phyloP scores from a whole-genome alignment of 2,329 filamentous ascomycete species.

The Xylariaceae sp. region DNA sequence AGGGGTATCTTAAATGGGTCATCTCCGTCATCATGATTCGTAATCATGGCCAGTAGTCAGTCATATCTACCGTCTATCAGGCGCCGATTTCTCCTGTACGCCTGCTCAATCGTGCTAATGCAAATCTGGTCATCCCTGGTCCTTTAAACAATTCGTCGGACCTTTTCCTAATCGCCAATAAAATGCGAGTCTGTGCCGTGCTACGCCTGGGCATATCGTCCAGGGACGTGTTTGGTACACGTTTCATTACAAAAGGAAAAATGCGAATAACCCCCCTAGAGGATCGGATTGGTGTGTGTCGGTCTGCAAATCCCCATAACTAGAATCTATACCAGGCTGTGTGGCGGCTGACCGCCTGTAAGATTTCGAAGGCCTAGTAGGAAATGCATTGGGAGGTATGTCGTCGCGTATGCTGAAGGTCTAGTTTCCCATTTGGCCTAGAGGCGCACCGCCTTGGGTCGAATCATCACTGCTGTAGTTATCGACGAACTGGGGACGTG shows the following conservation, averaged over 20 bases:
- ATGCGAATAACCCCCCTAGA: conserved; percentile 1
- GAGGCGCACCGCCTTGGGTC: conserved; percentile 12
- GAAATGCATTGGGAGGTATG: neutral
- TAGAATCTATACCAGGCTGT: neutral
- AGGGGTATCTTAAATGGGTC: conserved; percentile 23
- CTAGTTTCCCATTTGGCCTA: neutral
- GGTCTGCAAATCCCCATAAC: neutral
- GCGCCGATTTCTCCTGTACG: conserved; percentile 15
- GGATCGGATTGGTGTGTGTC: neutral
- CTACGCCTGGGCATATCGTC: conserved; percentile 4
- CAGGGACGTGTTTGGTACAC: conserved; percentile 1
- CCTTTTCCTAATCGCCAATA: conserved; percentile 10
- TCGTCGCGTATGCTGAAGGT: neutral
- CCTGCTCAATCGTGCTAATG: conserved; percentile 12
- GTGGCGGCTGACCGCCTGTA: neutral
- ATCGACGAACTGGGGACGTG: conserved; percentile 6
- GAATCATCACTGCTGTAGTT: conserved; percentile 20
- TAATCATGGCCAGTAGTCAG: too few relatives aligned
- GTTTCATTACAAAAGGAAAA: conserved; percentile 1
- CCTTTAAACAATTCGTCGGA: conserved; percentile 11
- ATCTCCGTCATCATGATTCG: conserved; percentile 9
- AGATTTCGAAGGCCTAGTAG: neutral
- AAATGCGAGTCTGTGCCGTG: conserved; percentile 11
- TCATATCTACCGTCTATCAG: conserved; percentile 10
- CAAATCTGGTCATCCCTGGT: conserved; percentile 12